Percentiles rank a stretch among this genome's conserved stretches.
These are phyloP conservation scores for Wickerhamomyces tratensis DNA, from an alignment of 805 yeast genomes.

Conservation along the genomic window DNA sequence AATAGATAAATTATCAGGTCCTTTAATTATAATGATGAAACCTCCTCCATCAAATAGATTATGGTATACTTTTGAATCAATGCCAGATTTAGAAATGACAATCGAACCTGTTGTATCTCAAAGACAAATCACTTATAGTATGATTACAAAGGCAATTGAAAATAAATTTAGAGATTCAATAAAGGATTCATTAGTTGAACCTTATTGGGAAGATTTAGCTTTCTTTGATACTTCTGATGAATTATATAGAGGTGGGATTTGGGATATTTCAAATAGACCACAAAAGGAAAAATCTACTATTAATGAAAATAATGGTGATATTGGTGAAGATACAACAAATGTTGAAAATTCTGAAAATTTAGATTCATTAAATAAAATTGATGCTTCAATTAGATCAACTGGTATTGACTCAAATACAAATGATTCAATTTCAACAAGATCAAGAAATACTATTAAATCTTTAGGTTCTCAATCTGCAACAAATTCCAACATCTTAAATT, in stretches of 20 bases:
- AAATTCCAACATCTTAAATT: conserved; percentile 1
- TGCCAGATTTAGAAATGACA: conserved; percentile 65
- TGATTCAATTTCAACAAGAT: conserved; percentile 5
- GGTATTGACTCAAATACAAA: conserved; percentile 2
- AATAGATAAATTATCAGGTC: conserved; percentile 63
- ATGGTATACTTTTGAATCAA: conserved; percentile 81
- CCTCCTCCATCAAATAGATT: conserved; percentile 87
- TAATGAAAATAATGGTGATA: conserved; percentile 1
- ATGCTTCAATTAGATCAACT: neutral
- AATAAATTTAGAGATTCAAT: conserved; percentile 72
- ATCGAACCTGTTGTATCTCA: conserved; percentile 91
- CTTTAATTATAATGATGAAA: conserved; percentile 57
- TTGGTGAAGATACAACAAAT: neutral
- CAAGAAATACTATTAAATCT: conserved; percentile 2
- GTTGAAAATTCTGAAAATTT: neutral
- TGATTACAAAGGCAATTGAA: conserved; percentile 74
- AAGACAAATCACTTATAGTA: conserved; percentile 64
- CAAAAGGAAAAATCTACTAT: neutral
- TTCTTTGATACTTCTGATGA: conserved; percentile 58
- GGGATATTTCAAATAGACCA: conserved; percentile 44
- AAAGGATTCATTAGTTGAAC: conserved; percentile 70
- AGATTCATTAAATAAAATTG: conserved; percentile 1
- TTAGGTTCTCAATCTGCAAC: conserved; percentile 3
- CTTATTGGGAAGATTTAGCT: conserved; percentile 81
- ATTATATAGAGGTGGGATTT: conserved; percentile 85